Conservation (phyloP, 306 rosid species). For the Rubus idaeus region DNA sequence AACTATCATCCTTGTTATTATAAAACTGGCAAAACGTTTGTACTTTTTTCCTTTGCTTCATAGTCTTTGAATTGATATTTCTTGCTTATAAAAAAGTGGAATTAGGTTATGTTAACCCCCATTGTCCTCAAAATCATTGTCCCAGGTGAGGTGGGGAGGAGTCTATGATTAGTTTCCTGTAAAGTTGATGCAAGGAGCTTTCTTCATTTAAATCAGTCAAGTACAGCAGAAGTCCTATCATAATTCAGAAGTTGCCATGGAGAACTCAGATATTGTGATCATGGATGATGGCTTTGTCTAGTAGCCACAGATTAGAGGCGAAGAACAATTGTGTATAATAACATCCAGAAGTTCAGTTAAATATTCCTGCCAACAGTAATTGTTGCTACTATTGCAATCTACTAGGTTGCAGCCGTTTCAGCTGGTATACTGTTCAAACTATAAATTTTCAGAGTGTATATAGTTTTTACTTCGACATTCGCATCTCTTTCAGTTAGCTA, state of each 20-base stretch:
- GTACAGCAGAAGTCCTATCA: not conserved
- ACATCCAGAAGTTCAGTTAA: constrained; percentile 20
- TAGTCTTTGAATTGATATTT: not conserved
- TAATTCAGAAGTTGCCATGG: constrained; percentile 16
- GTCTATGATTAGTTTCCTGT: not conserved
- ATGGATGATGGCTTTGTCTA: constrained; percentile 3
- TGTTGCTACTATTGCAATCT: constrained; percentile 16
- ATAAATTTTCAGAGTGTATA: not conserved
- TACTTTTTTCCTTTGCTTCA: not conserved
- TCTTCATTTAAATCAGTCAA: not conserved
- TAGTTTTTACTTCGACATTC: not conserved
- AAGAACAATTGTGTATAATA: constrained; percentile 13
- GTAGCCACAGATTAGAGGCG: constrained; percentile 16
- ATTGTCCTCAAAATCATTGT: not conserved
- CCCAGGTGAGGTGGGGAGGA: not conserved
- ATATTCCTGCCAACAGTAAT: constrained; percentile 6
- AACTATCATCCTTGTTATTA: no score
- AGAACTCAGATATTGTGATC: constrained; percentile 19
- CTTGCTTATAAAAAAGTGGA: not conserved
- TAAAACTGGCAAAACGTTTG: no score
- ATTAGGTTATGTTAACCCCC: not conserved
- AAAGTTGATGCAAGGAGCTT: not conserved
- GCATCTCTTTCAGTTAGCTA: not conserved
- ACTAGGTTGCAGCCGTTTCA: constrained; percentile 8
- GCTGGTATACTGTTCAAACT: not conserved